Evolutionary conservation across 2,329 filamentous ascomycete genomes (phyloP).

Genomic region (Fusarium xyrophilum): DNA sequence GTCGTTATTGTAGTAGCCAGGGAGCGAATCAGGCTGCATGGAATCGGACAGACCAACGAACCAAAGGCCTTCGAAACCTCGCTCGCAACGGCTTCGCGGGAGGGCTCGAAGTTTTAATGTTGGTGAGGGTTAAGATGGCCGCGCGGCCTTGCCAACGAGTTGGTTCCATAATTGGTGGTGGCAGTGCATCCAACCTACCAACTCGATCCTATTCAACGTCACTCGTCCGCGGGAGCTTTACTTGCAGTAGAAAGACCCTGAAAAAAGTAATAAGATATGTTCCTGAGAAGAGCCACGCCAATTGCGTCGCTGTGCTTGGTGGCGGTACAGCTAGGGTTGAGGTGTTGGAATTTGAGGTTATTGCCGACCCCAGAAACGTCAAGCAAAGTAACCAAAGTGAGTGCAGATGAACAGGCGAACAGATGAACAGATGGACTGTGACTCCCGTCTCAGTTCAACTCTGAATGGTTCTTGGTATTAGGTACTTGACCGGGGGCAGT

Average conservation of each 20-base stretch:
- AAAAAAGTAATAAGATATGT: background rate
- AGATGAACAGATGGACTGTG: background rate
- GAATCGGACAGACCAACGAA: background rate
- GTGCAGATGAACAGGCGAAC: background rate
- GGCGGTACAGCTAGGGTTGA: background rate
- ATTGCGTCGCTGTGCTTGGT: background rate
- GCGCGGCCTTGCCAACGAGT: slow-evolving; percentile 32
- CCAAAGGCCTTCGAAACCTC: background rate
- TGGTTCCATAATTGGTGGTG: slow-evolving; percentile 33
- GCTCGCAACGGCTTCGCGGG: background rate
- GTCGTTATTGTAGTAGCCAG: background rate
- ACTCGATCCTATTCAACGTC: slow-evolving; percentile 18
- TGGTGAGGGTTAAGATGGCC: slow-evolving; percentile 17
- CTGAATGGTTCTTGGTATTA: background rate
- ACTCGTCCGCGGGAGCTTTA: background rate
- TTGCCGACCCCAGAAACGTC: background rate
- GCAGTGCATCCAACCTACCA: slow-evolving; percentile 25
- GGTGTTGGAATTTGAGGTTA: background rate
- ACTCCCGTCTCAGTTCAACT: too few species aligned
- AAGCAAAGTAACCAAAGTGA: background rate
- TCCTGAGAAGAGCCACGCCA: background rate
- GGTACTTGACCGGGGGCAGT: background rate
- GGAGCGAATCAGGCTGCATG: background rate
- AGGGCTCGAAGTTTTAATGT: slow-evolving; percentile 16
- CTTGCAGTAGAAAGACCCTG: background rate